phyloP scores from a whole-genome alignment of 352 stramenopile genomes.

The Phytopythium litorale region DNA sequence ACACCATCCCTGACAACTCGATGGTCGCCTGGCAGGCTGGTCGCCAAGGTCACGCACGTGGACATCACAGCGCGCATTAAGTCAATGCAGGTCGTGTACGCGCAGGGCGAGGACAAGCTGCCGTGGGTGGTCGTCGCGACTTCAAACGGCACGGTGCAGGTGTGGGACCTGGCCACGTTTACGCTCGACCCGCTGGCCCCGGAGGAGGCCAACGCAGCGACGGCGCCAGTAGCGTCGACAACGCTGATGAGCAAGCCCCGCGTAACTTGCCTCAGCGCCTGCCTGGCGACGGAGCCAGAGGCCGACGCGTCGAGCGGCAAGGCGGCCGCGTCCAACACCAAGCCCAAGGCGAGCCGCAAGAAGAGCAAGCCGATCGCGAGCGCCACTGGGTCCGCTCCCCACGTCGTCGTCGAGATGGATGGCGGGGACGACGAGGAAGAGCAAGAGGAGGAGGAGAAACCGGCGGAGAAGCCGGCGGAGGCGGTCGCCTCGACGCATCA shows the following conservation, averaged over 20 bases:
- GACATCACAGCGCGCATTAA: slow-evolving; percentile 70
- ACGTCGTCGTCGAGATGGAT: slow-evolving; percentile 70
- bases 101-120: slow-evolving; percentile 44
- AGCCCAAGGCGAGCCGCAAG: slow-evolving; percentile 45
- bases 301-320: slow-evolving; percentile 8
- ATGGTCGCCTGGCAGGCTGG: slow-evolving; percentile 24
- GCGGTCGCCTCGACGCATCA: neutral
- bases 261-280: slow-evolving; percentile 71
- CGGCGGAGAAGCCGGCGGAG: neutral
- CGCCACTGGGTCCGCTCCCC: slow-evolving; percentile 33
- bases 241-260: slow-evolving; percentile 67
- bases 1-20: neutral
- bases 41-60: slow-evolving; percentile 62
- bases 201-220: slow-evolving; percentile 52
- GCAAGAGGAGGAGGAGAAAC: slow-evolving; percentile 2
- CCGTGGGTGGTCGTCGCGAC: slow-evolving; percentile 75
- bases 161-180: slow-evolving; percentile 77
- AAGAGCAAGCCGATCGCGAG: slow-evolving; percentile 13
- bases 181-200: slow-evolving; percentile 41
- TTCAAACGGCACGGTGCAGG: slow-evolving; percentile 69
- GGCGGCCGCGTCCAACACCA: slow-evolving; percentile 16
- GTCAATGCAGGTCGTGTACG: slow-evolving; percentile 70
- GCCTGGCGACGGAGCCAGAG: slow-evolving; percentile 32
- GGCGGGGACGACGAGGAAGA: slow-evolving; percentile 18
- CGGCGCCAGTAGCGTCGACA: slow-evolving; percentile 56